Percentiles rank a stretch among this genome's conserved stretches.
These are phyloP conservation scores for Carex kokanica DNA, from an alignment of 176 grass and related monocot genomes.

Conservation along the genomic window DNA sequence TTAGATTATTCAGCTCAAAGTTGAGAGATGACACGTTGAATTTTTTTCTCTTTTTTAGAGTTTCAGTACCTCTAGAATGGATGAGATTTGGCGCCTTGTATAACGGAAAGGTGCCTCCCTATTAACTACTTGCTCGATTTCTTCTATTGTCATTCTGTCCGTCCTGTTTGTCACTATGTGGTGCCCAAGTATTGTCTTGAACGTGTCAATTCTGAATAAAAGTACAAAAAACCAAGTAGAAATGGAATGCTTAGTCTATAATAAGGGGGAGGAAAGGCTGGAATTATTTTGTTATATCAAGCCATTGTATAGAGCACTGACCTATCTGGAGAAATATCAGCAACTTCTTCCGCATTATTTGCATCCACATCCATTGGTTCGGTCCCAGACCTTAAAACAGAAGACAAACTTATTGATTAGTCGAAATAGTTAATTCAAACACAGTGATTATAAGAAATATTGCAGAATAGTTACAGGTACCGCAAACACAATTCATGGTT, in stretches of 20 bases:
- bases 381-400: constrained; percentile 34
- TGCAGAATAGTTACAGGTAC: not conserved
- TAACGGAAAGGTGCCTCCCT: constrained; percentile 51
- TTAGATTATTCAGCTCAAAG: not conserved
- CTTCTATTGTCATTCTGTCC: constrained; percentile 67
- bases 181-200: constrained; percentile 71
- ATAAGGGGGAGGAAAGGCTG: constrained; percentile 1
- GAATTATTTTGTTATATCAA: constrained; percentile 4
- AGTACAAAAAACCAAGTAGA: constrained; percentile 19
- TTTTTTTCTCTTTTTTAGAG: not conserved
- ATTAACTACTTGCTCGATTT: constrained; percentile 73
- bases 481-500: not conserved
- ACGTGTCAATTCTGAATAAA: constrained; percentile 58
- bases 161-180: constrained; percentile 74
- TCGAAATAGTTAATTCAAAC: not conserved
- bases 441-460: not conserved
- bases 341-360: constrained; percentile 38
- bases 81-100: constrained; percentile 61
- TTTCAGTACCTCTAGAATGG: constrained; percentile 73
- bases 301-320: constrained; percentile 19
- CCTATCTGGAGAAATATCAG: constrained; percentile 66
- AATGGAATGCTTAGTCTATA: constrained; percentile 12
- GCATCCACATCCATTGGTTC: constrained; percentile 86
- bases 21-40: not conserved
- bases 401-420: constrained; percentile 10